Conservation (phyloP, 495 filamentous ascomycete species). For the Astrothelium macrocarpum region DNA sequence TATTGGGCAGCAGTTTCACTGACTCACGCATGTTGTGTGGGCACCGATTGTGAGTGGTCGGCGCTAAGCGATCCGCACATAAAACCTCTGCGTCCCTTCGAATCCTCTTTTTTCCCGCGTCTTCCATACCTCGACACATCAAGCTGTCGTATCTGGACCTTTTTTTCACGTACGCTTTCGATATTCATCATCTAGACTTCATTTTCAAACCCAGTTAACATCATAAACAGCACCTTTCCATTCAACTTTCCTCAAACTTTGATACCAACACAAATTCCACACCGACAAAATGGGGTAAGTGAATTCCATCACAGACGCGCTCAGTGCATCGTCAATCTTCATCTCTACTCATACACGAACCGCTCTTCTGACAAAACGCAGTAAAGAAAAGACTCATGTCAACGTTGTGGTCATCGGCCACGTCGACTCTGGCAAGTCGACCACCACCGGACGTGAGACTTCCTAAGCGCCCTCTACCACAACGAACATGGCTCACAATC, state of each 20-base stretch:
- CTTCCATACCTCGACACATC: conserved; percentile 7
- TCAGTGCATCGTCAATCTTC: conserved; percentile 2
- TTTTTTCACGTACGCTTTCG: conserved; percentile 1
- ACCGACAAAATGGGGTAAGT: conserved; percentile 31
- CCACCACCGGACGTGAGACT: conserved; percentile 65
- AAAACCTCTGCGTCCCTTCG: conserved; percentile 5
- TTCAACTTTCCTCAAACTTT: conserved; percentile 10
- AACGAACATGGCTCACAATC: conserved; percentile 30
- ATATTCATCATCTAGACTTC: neutral
- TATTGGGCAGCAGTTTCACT: neutral
- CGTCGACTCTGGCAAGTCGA: conserved; percentile 99
- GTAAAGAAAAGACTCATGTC: conserved; percentile 87
- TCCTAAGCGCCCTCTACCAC: conserved; percentile 12
- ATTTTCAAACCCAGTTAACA: neutral
- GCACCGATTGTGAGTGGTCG: neutral
- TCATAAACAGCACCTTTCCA: neutral
- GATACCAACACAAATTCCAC: conserved; percentile 6
- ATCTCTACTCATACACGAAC: conserved; percentile 6
- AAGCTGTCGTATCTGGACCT: conserved; percentile 7
- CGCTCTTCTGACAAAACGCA: conserved; percentile 26
- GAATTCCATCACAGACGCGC: conserved; percentile 4
- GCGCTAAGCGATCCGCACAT: conserved; percentile 7
- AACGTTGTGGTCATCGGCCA: conserved; percentile 99
- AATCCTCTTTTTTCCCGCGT: conserved; percentile 9
- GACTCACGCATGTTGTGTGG: neutral